Percentiles rank a stretch among this genome's conserved stretches.
phyloP scores from a whole-genome alignment of 2,329 filamentous ascomycete genomes.

The Lasiodiplodia citricola region DNA sequence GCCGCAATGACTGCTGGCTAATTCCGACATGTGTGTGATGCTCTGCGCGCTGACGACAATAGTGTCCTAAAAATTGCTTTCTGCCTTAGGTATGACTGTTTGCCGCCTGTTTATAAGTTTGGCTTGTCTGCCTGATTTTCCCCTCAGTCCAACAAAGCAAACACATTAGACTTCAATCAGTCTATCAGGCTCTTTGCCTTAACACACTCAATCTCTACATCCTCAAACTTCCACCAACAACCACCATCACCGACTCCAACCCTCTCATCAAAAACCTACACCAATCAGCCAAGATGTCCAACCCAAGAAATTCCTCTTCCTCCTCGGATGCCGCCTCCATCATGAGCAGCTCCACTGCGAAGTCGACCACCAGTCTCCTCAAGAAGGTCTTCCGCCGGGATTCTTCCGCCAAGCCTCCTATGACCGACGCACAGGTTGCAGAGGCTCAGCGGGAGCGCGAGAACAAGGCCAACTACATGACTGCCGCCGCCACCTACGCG shows the following conservation, averaged over 20 bases:
- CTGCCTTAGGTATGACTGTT: slow-evolving; percentile 19
- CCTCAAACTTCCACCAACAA: neutral
- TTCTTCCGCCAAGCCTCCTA: neutral
- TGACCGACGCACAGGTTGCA: neutral
- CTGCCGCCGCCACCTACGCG: slow-evolving; percentile 16
- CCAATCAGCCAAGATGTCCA: slow-evolving; percentile 8
- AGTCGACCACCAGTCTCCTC: slow-evolving; percentile 34
- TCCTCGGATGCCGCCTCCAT: slow-evolving; percentile 30
- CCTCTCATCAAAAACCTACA: neutral
- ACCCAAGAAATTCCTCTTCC: neutral
- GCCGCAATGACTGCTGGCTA: neutral
- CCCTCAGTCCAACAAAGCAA: neutral
- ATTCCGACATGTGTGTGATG: slow-evolving; percentile 1
- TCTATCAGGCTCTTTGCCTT: neutral
- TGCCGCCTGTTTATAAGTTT: neutral
- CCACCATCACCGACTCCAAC: neutral
- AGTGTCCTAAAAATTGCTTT: neutral
- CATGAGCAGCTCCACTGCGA: slow-evolving; percentile 35
- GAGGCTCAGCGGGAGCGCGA: neutral
- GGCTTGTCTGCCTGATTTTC: neutral
- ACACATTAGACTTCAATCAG: neutral
- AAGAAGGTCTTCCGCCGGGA: slow-evolving; percentile 30
- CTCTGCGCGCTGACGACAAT: neutral
- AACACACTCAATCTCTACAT: neutral
- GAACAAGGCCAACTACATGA: neutral